Evolutionary conservation across 2,329 filamentous ascomycete species (phyloP).

Genomic region (Stenocarpella maydis): DNA sequence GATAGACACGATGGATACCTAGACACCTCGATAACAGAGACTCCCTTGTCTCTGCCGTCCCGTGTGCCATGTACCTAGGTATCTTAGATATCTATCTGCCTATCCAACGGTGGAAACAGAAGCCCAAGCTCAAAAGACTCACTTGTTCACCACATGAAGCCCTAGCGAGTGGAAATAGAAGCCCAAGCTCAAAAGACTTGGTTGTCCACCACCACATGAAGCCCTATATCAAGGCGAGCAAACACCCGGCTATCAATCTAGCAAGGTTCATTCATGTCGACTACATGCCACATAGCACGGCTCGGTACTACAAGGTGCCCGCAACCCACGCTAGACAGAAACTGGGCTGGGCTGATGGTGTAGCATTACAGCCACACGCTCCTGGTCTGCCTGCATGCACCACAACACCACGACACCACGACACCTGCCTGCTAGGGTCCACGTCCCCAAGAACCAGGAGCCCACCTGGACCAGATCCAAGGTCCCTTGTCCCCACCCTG

Average conservation of each 20-base stretch:
- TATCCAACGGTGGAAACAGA: background rate
- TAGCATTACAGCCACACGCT: conserved; percentile 24
- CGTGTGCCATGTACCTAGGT: no score
- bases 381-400: no score
- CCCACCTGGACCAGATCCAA: conserved; percentile 24
- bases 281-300: no score
- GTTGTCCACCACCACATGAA: no score
- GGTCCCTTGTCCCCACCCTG: conserved; percentile 22
- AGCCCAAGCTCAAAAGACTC: no score
- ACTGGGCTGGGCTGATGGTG: background rate
- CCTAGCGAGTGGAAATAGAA: no score
- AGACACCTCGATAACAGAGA: no score
- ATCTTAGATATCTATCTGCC: no score
- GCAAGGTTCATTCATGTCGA: background rate
- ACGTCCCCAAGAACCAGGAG: conserved; percentile 8
- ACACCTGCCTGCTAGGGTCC: conserved; percentile 7
- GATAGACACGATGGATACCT: no score
- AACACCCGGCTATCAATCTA: background rate
- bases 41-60: background rate
- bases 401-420: no score
- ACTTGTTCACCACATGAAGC: no score
- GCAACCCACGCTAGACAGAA: conserved; percentile 7
- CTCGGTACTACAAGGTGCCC: background rate
- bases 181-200: no score
- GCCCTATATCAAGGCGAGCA: background rate